Base-by-base conservation (phyloP, 768 basidiomycete species). In the Tulasnella sp. region DNA sequence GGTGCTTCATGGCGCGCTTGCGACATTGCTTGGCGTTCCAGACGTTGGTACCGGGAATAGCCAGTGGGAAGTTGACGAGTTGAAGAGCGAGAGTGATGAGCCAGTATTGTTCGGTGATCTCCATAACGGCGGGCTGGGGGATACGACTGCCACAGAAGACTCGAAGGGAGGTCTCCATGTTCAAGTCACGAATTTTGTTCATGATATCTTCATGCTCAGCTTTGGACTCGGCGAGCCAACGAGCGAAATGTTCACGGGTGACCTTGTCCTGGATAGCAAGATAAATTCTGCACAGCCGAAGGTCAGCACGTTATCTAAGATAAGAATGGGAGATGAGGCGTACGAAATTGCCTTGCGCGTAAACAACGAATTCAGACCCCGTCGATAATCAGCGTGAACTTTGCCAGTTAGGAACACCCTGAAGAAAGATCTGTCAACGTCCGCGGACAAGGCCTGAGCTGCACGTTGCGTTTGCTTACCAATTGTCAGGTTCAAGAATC, bases 321-420 rank as follows among this genome's bases (percentile, higher is more conserved):
- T n/a, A 19, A 80, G 40, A 19, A 18, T 3, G 27, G 56, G 27
- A 78, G 44, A 34, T 39, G 39, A 31, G 21, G 87, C 89, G 75
- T 84, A 95, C 95, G 93, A 91, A 68, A 99, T 91, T 5, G 97
- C 95, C 85, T 95, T 94, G 84, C 94, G 94, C 39, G 98, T 99
- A 88, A 99, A 99, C 52, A 99, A 90, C 42, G 89, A 87, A 85
- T 98, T 98, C 72, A 99, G 87, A 62, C 93, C 92, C 81, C 93
- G 93, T 80, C 98, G 94, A 85, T 98, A 99, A 34, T 97, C 95
- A 79, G 96, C 92, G 84, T 99, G 97, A 4, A 87, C 89, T 86
- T 96, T 98, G 34, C 97, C 97, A 76, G 91, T 97, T 58, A 99
- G 88, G 88, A 99, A 99, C n/a, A 99, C 97, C 96, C 95, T 96